Evolutionary conservation across 225 moss, liverwort and hornwort genomes (phyloP).

Genomic region (Antitrichia curtipendula): DNA sequence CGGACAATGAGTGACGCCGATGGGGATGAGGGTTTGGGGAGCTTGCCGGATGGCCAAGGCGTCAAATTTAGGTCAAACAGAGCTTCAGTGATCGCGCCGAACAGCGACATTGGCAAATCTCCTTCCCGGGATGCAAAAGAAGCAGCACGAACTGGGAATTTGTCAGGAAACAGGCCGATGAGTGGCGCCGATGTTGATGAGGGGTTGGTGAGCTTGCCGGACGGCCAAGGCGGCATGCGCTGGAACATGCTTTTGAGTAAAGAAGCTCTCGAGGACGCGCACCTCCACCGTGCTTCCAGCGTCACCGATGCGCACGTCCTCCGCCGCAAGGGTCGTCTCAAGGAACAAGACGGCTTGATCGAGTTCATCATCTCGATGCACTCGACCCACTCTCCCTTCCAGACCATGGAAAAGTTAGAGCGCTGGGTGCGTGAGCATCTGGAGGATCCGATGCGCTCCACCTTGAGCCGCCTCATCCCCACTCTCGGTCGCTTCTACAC

Average conservation of each 20-base stretch:
- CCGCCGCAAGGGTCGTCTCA: conserved; percentile 77
- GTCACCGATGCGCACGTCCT: conserved; percentile 89
- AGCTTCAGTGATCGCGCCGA: neutral
- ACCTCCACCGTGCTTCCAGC: conserved; percentile 70
- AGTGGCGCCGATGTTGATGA: neutral
- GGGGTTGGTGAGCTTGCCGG: neutral
- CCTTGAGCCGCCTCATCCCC: conserved; percentile 62
- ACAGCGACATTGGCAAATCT: neutral
- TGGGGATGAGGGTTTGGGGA: neutral
- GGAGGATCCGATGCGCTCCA: conserved; percentile 74
- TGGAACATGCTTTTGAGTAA: conserved; percentile 96
- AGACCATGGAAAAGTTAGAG: conserved; percentile 95
- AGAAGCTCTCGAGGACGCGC: conserved; percentile 75
- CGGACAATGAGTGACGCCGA: neutral
- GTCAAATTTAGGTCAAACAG: conserved; percentile 8
- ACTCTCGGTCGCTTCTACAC: conserved; percentile 78
- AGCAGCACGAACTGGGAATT: neutral
- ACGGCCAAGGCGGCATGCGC: conserved; percentile 31
- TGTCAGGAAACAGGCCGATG: neutral
- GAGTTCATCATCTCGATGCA: conserved; percentile 96
- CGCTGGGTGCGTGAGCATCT: conserved; percentile 85
- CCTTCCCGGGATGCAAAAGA: neutral
- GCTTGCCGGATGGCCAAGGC: neutral
- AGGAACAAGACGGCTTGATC: conserved; percentile 91
- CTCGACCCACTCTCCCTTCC: conserved; percentile 70